Evolutionary conservation across 208 protist genomes (phyloP), one percentile per base, ranked within the genome.

Genomic region (Porcisia hertigi): DNA sequence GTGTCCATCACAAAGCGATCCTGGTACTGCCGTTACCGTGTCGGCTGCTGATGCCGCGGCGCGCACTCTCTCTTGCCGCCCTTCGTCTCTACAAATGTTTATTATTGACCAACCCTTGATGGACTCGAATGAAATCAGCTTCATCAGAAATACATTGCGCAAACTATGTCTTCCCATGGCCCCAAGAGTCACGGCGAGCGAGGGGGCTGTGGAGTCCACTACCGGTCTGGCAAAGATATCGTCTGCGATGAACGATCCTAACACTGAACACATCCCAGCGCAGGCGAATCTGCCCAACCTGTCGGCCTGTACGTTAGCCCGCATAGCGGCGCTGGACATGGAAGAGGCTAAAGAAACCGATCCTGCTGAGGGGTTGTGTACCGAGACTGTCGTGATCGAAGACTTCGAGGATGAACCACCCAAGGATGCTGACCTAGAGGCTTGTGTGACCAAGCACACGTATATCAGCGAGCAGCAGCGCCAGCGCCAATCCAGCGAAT

Each of bases 61-160:
- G 20, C 41, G 12, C 20, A 53, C 54, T 57, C 23, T 57, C 23
- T 39, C 16, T 5, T 75, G 53, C 14, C 71, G 89, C 47, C 86
- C 81, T 0, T 53, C 71, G 16, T 57, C 70, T n/a, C 71, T 94
- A 45, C 84, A 92, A 49, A 80, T 92, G 8, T 91, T 90, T 54
- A 78, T 94, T 30, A 86, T 94, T 65, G 81, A 86, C 58, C 47
- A 78, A 23, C 82, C 82, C 5, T 71, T 94, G 23, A 90, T 94
- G 88, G 77, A 84, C 62, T 3, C 57, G 5, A 4, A 34, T 41
- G 80, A 88, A 66, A 14, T 80, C 5, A 49, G 69, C 25, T 34
- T 73, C 23, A 16, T 88, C 43, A 23, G 47, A 8, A 63, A 78
- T 11, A 54, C 55, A 36, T 58, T 86, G 74, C 73, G 59, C 7